A percentile compares a stretch with the other conserved stretches of the same genome.
These are phyloP conservation scores for Pythium dissotocum DNA, from an alignment of 352 stramenopile species.

Conservation along the genomic window DNA sequence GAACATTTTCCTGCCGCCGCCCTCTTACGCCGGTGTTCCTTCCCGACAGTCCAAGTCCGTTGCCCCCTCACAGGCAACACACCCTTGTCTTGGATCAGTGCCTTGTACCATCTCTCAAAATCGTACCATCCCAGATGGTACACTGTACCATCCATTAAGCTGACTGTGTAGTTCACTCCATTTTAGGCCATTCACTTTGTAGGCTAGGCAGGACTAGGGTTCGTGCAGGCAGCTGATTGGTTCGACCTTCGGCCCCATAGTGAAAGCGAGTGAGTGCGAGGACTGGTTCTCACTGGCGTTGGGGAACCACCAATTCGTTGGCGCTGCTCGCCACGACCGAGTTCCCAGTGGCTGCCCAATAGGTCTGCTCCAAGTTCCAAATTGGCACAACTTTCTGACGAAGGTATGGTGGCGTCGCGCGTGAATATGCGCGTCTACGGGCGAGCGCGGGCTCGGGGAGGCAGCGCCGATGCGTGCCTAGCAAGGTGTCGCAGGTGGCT, in stretches of 20 bases:
- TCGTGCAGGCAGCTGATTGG: conserved; percentile 42
- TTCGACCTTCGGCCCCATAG: conserved; percentile 39
- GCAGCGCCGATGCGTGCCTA: not conserved
- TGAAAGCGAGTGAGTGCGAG: conserved; percentile 56
- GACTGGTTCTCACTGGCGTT: conserved; percentile 77
- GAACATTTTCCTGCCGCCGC: not conserved
- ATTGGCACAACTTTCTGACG: conserved; percentile 89
- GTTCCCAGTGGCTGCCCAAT: conserved; percentile 32
- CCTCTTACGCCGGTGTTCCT: not conserved
- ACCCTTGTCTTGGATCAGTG: not conserved
- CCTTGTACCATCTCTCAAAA: conserved; percentile 5
- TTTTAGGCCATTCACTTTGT: not conserved
- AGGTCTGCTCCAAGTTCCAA: conserved; percentile 82
- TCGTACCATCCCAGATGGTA: conserved; percentile 21
- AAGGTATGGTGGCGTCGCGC: conserved; percentile 52
- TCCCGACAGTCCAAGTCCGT: not conserved
- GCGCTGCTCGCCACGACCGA: conserved; percentile 22
- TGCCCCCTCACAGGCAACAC: not conserved
- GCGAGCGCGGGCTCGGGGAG: not conserved
- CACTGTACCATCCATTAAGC: conserved; percentile 18
- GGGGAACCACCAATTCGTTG: conserved; percentile 81
- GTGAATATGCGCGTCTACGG: conserved; percentile 22
- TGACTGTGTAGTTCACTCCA: conserved; percentile 20
- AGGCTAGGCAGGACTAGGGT: conserved; percentile 16
- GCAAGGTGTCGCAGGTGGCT: not conserved